phyloP scores from a whole-genome alignment of 1,284 basidiomycete genomes.

The Afroboletus lepidellus region DNA sequence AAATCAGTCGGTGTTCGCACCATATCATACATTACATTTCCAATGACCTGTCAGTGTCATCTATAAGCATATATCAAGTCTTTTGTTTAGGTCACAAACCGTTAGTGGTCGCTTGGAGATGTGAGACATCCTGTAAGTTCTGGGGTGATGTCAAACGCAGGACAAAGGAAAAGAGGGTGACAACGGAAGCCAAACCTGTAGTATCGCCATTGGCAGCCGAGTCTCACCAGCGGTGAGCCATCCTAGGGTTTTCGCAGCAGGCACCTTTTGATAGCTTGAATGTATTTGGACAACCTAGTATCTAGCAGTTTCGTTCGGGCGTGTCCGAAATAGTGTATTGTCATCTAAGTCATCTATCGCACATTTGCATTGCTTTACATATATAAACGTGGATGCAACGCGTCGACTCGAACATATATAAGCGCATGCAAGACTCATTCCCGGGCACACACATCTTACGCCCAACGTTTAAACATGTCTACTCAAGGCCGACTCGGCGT shows the following conservation, averaged over 20 bases:
- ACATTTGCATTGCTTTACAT: not conserved
- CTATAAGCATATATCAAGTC: not conserved
- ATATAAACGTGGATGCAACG: not conserved
- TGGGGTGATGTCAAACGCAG: not conserved
- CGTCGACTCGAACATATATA: not conserved
- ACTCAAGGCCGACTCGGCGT: not conserved
- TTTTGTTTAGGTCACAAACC: not conserved
- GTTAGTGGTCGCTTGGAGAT: too few species aligned
- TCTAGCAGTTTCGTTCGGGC: too few species aligned
- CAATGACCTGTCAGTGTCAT: not conserved
- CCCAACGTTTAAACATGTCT: not conserved
- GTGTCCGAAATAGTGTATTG: too few species aligned
- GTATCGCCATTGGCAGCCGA: not conserved
- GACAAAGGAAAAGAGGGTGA: not conserved
- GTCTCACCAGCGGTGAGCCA: too few species aligned
- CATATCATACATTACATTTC: too few species aligned
- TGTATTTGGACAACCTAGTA: too few species aligned
- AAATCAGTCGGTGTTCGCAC: too few species aligned
- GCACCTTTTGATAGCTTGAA: too few species aligned
- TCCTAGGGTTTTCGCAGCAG: too few species aligned
- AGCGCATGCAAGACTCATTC: too few species aligned
- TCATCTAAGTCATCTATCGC: too few species aligned
- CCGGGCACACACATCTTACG: not conserved
- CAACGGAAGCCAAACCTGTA: too few species aligned
- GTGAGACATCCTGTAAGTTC: not conserved